Base-by-base conservation (phyloP, 2,329 filamentous ascomycete genomes). In the Ophiosphaerella korrae region DNA sequence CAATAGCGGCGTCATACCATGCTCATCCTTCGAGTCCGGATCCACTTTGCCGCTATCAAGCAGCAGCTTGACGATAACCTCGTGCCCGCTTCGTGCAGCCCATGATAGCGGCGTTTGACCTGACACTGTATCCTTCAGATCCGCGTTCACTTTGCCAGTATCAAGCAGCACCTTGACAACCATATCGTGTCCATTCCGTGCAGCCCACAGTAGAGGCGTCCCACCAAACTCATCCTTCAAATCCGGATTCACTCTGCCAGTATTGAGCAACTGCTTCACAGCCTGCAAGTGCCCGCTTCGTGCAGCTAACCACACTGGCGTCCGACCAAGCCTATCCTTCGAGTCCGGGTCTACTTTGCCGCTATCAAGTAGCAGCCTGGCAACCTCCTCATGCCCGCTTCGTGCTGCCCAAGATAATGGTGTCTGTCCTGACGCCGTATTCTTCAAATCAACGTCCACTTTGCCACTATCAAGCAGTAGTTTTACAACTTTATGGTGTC, bases 161-260 rank as follows among this genome's bases (percentile, higher is more conserved):
- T 37, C 48, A 29, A 59, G 50, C 36, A 56, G 45, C 31, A 54
- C 33, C 38, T 50, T 36, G 8, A 54, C 44, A 11, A 52, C 40
- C 3, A 14, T 32, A n/a, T 48, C 37, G 26, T 44, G 7, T 26
- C 24, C 24, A 26, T 26, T 26, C 24, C 24, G 24, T 26, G 24
- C 24, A 18, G 48, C 48, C 42, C 37, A 42, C 46, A 34, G 16
- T 24, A 48, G 32, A 14, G 39, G 45, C 29, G 45, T 48, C 33
- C 14, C 37, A 23, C 42, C 37, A 31, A 13, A 18, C 3, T 37
- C 40, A 23, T 52, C 39, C 26, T 40, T 48, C 14, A 14, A 52
- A 34, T 52, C 34, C n/a, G 42, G 18, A 13, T 45, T 39, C 12
- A 48, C 39, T 21, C 35, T 45, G 33, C 16, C 42, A 8, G 14